Conservation (phyloP, 257 asterid genomes). For the Plantago ovata region DNA sequence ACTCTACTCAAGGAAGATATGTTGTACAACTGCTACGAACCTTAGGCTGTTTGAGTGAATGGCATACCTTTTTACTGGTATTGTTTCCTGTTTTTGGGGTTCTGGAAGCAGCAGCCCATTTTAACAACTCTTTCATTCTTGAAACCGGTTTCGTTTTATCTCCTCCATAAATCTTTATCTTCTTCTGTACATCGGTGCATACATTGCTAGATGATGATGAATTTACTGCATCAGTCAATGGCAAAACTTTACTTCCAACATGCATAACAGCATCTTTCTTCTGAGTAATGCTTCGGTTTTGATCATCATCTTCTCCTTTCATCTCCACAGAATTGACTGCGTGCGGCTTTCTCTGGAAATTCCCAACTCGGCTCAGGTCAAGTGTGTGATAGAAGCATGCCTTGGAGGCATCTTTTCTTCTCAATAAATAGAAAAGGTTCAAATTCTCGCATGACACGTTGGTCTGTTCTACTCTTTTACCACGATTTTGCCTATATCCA, state of each 20-base stretch:
- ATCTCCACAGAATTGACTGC: constrained; percentile 27
- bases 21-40: too few relatives aligned
- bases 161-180: constrained; percentile 39
- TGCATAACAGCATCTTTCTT: constrained; percentile 28
- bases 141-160: constrained; percentile 45
- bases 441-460: constrained; percentile 10
- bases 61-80: constrained; percentile 52
- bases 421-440: constrained; percentile 14
- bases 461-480: constrained; percentile 20
- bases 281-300: constrained; percentile 28
- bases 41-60: too few relatives aligned
- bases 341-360: constrained; percentile 22
- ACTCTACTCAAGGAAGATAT: too few relatives aligned
- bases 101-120: constrained; percentile 70
- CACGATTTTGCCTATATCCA: constrained; percentile 8
- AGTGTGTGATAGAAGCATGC: constrained; percentile 43
- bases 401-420: constrained; percentile 38
- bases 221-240: constrained; percentile 45
- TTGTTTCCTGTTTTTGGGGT: constrained; percentile 53
- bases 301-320: constrained; percentile 36
- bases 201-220: constrained; percentile 21
- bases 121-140: constrained; percentile 63
- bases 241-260: constrained; percentile 50
- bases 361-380: constrained; percentile 29
- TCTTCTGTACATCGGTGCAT: constrained; percentile 28